Percentiles rank a stretch among this genome's conserved stretches.
Conservation (phyloP, 1,284 basidiomycete genomes). For the Microbotryum silenes-acaulis region DNA sequence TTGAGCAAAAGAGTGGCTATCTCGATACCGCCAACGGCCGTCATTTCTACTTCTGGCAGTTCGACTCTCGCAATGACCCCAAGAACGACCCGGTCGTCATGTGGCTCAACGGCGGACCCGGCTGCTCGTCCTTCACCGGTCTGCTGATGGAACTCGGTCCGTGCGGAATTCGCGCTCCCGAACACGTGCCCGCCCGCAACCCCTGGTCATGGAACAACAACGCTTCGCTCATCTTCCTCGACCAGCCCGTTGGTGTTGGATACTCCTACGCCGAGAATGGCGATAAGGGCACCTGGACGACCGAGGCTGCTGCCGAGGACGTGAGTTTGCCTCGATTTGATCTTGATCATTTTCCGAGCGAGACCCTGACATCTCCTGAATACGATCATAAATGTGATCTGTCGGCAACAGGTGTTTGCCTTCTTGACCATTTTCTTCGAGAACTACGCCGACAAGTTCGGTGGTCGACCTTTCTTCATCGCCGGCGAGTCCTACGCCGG, state of each 20-base stretch:
- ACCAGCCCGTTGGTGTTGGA: slow-evolving; percentile 40
- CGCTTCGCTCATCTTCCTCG: slow-evolving; percentile 36
- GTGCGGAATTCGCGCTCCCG: slow-evolving; percentile 30
- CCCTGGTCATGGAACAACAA: slow-evolving; percentile 40
- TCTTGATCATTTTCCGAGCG: not conserved
- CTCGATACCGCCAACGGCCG: slow-evolving; percentile 29
- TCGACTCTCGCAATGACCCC: slow-evolving; percentile 41
- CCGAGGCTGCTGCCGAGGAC: slow-evolving; percentile 39
- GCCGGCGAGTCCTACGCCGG: slow-evolving; percentile 25
- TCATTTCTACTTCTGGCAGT: slow-evolving; percentile 40
- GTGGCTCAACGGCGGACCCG: slow-evolving; percentile 38
- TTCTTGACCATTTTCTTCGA: slow-evolving; percentile 43
- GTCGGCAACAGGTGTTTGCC: slow-evolving; percentile 27
- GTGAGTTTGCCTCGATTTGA: slow-evolving; percentile 25
- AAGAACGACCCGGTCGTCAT: slow-evolving; percentile 42
- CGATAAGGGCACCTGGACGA: slow-evolving; percentile 36
- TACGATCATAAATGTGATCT: too few relatives aligned
- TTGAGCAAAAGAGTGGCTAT: slow-evolving; percentile 36
- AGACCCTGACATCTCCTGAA: too few relatives aligned
- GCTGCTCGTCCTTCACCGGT: slow-evolving; percentile 45
- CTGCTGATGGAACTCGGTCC: slow-evolving; percentile 48
- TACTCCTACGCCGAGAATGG: slow-evolving; percentile 41
- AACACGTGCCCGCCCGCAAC: slow-evolving; percentile 22
- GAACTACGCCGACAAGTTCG: slow-evolving; percentile 37
- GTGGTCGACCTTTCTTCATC: slow-evolving; percentile 1